These are phyloP conservation scores for Phytophthora fragariaefolia DNA, from an alignment of 352 stramenopile species.

Conservation along the genomic window DNA sequence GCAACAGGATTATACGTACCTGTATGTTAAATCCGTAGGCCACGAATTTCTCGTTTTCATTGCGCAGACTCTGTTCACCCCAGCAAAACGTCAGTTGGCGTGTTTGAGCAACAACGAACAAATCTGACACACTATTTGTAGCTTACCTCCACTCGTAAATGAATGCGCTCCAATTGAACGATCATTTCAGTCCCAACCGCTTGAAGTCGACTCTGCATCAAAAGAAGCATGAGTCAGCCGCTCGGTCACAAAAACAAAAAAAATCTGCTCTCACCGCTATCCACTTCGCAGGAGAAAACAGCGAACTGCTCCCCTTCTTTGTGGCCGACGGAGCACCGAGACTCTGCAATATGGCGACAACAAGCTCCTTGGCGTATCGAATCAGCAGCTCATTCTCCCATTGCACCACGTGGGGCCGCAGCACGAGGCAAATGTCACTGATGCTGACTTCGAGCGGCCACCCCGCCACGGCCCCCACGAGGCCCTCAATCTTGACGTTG, in stretches of 20 bases:
- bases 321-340: conserved; percentile 38
- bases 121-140: no score
- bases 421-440: conserved; percentile 67
- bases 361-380: conserved; percentile 72
- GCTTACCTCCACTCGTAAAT: conserved; percentile 72
- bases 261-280: conserved; percentile 41
- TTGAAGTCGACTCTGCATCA: conserved; percentile 51
- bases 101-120: no score
- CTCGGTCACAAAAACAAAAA: no score
- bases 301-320: conserved; percentile 37
- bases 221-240: conserved; percentile 6
- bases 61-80: conserved; percentile 48
- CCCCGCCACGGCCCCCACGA: conserved; percentile 62
- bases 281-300: conserved; percentile 71
- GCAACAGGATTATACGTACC: conserved; percentile 25
- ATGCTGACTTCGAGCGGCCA: conserved; percentile 61
- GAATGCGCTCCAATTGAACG: conserved; percentile 66
- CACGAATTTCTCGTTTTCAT: conserved; percentile 41
- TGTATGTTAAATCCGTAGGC: conserved; percentile 69
- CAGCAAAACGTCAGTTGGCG: no score
- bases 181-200: conserved; percentile 60
- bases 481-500: conserved; percentile 68
- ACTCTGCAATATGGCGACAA: conserved; percentile 65
- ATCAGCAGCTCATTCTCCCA: conserved; percentile 76
- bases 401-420: conserved; percentile 59